phyloP scores from a whole-genome alignment of 2,329 filamentous ascomycete genomes.

The Rutstroemia sp. region DNA sequence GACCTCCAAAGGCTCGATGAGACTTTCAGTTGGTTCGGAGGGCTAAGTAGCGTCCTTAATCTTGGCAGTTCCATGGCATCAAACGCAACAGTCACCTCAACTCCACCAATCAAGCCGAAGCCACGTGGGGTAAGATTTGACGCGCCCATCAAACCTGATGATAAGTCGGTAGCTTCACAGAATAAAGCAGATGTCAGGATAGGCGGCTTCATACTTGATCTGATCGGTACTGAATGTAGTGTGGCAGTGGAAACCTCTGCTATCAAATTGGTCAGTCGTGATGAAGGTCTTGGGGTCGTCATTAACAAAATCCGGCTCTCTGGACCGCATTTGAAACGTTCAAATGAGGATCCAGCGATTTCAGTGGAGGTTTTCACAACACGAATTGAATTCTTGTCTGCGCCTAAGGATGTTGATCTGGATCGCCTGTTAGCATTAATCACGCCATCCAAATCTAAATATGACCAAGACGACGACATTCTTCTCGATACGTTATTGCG shows the following conservation, averaged over 20 bases:
- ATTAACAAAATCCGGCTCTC: slow-evolving; percentile 69
- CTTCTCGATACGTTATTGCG: slow-evolving; percentile 85
- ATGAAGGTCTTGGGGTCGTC: slow-evolving; percentile 62
- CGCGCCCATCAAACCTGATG: slow-evolving; percentile 30
- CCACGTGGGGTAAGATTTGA: slow-evolving; percentile 54
- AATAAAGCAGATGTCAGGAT: slow-evolving; percentile 70
- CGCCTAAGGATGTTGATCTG: slow-evolving; percentile 73
- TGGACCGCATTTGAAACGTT: slow-evolving; percentile 57
- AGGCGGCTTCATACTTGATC: slow-evolving; percentile 65
- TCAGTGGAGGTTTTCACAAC: slow-evolving; percentile 57
- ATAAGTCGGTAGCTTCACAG: slow-evolving; percentile 21
- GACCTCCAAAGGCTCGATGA: slow-evolving; percentile 80
- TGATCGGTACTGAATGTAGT: slow-evolving; percentile 73
- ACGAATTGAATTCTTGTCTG: slow-evolving; percentile 62
- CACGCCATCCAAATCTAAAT: slow-evolving; percentile 85
- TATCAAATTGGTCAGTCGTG: slow-evolving; percentile 71
- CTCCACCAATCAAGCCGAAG: slow-evolving; percentile 34
- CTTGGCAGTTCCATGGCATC: slow-evolving; percentile 79
- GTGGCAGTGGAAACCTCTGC: slow-evolving; percentile 70
- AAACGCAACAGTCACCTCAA: slow-evolving; percentile 46
- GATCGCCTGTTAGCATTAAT: slow-evolving; percentile 77
- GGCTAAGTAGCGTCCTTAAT: slow-evolving; percentile 83
- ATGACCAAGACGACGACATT: slow-evolving; percentile 82
- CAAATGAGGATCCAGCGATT: slow-evolving; percentile 50
- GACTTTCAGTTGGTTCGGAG: slow-evolving; percentile 81